Conservation (phyloP, 371 early-diverging fungal species). For the Parasitella parasitica region DNA sequence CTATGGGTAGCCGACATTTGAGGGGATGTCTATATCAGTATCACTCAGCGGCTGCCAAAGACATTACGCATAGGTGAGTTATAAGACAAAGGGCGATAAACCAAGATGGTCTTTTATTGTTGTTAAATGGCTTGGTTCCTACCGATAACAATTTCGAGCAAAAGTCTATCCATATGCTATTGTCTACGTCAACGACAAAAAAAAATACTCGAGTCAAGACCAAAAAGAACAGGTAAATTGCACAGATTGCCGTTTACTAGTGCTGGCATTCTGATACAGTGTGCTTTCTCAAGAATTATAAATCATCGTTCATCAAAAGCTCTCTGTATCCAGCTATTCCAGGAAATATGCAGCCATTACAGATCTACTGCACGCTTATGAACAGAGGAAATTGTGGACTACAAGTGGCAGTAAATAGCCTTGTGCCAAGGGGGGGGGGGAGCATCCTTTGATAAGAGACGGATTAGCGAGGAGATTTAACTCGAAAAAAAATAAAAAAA, state of each 20-base stretch:
- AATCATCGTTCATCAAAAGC: constrained; percentile 25
- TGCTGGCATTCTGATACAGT: constrained; percentile 37
- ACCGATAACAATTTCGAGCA: constrained; percentile 26
- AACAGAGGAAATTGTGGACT: constrained; percentile 25
- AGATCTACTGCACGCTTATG: constrained; percentile 29
- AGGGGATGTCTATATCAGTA: constrained; percentile 21
- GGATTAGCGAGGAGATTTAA: too few relatives aligned
- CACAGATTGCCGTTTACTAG: too few relatives aligned
- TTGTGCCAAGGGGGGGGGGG: too few relatives aligned
- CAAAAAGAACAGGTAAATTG: constrained; percentile 30
- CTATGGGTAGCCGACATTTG: constrained; percentile 35
- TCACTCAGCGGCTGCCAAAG: constrained; percentile 31
- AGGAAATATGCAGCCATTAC: constrained; percentile 7
- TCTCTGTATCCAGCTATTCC: constrained; percentile 25
- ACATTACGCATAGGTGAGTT: constrained; percentile 20
- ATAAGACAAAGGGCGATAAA: constrained; percentile 23
- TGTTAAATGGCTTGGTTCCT: constrained; percentile 40
- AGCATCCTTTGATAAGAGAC: too few relatives aligned
- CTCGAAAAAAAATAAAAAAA: too few relatives aligned
- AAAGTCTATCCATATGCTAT: constrained; percentile 32
- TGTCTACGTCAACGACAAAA: constrained; percentile 33
- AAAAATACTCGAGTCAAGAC: constrained; percentile 26
- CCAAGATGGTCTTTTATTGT: constrained; percentile 23
- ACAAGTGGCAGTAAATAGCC: constrained; percentile 23
- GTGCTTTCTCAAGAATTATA: constrained; percentile 30